Evolutionary conservation across 1,139 yeast genomes (phyloP).

Genomic region (Yamadazyma epiphylla): DNA sequence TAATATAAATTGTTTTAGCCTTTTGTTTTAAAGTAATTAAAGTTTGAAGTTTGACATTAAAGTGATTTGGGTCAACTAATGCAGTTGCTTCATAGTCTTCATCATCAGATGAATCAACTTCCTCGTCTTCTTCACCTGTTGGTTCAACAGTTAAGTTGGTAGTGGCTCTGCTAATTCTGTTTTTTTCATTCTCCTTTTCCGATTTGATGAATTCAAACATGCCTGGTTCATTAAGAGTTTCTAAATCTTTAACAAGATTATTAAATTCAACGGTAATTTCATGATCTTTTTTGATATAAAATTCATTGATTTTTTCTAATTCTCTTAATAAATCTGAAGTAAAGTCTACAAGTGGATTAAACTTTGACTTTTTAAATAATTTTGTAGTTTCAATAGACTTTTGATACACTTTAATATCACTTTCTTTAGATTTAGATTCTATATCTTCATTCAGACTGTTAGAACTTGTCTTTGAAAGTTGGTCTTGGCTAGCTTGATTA

Average conservation of each 20-base stretch:
- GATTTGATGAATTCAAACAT: slow-evolving; percentile 23
- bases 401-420: slow-evolving; percentile 1
- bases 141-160: slow-evolving; percentile 24
- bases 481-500: background rate
- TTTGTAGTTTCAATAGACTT: slow-evolving; percentile 2
- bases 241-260: slow-evolving; percentile 38
- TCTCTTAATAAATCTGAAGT: slow-evolving; percentile 51
- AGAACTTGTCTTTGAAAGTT: background rate
- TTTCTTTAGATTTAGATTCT: slow-evolving; percentile 3
- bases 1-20: slow-evolving; percentile 62
- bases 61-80: slow-evolving; percentile 43
- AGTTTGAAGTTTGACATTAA: slow-evolving; percentile 47
- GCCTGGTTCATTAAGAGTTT: slow-evolving; percentile 25
- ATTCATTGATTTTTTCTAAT: slow-evolving; percentile 51
- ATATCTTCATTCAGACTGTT: slow-evolving; percentile 1
- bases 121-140: slow-evolving; percentile 23
- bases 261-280: slow-evolving; percentile 46
- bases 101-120: slow-evolving; percentile 39
- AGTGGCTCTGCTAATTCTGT: slow-evolving; percentile 19
- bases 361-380: slow-evolving; percentile 3
- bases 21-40: slow-evolving; percentile 68
- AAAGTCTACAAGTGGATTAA: slow-evolving; percentile 26
- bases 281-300: slow-evolving; percentile 47
- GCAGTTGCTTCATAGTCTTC: slow-evolving; percentile 37
- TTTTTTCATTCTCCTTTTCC: background rate